phyloP scores from a whole-genome alignment of 352 stramenopile genomes.

The Globisporangium radiosum region DNA sequence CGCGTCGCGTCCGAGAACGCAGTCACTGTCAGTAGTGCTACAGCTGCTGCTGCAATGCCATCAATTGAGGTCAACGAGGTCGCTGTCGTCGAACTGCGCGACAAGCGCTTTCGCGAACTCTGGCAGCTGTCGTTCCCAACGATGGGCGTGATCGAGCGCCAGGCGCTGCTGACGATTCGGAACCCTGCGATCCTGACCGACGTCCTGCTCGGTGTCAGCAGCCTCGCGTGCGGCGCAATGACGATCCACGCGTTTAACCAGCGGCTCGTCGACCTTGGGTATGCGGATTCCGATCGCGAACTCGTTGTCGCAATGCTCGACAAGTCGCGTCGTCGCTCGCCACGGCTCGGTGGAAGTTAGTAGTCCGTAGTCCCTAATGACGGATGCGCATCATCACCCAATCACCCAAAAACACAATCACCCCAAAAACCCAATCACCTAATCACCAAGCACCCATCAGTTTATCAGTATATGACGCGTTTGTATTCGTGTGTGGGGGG shows the following conservation, averaged over 20 bases:
- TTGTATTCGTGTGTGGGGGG: too few relatives aligned
- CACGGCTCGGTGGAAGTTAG: conserved; percentile 4
- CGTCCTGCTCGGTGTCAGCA: conserved; percentile 78
- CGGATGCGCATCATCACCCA: too few relatives aligned
- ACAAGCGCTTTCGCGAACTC: conserved; percentile 60
- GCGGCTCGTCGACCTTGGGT: conserved; percentile 53
- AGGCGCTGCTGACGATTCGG: conserved; percentile 53
- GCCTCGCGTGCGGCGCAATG: conserved; percentile 53
- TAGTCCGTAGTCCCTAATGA: not conserved
- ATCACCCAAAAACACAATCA: too few relatives aligned
- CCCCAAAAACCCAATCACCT: too few relatives aligned
- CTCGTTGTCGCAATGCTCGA: conserved; percentile 53
- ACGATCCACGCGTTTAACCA: conserved; percentile 50
- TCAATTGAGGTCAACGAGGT: conserved; percentile 17
- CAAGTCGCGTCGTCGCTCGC: conserved; percentile 24
- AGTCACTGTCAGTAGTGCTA: conserved; percentile 25
- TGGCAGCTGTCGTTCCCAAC: conserved; percentile 75
- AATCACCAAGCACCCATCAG: too few relatives aligned
- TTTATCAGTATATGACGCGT: too few relatives aligned
- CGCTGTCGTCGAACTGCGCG: conserved; percentile 16
- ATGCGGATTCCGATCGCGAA: conserved; percentile 46
- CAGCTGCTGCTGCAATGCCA: conserved; percentile 27
- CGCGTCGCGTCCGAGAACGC: conserved; percentile 51
- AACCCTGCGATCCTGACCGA: conserved; percentile 64
- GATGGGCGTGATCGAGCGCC: conserved; percentile 56